Percentiles rank a stretch among this genome's conserved stretches.
phyloP scores from a whole-genome alignment of 305 asterid genomes.

The Ilex paraguariensis region DNA sequence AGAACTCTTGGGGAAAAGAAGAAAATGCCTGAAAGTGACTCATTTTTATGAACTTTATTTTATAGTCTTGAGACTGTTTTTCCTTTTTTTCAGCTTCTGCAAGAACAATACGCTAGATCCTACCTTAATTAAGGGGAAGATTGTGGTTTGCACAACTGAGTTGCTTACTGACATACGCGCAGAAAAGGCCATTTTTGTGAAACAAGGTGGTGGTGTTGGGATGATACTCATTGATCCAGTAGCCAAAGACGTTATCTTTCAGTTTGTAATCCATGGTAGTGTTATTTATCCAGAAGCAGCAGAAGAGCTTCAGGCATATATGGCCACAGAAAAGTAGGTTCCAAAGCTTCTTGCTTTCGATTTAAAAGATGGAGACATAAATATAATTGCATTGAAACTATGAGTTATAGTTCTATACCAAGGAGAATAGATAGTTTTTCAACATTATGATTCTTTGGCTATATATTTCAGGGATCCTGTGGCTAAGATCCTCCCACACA shows the following conservation, averaged over 20 bases:
- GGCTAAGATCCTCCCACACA: conserved; percentile 39
- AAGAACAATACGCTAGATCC: conserved; percentile 45
- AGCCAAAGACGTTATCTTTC: conserved; percentile 29
- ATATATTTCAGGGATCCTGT: conserved; percentile 36
- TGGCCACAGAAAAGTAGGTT: conserved; percentile 36
- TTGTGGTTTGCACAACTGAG: conserved; percentile 41
- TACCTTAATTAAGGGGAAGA: conserved; percentile 43
- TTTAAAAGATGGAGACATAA: too few relatives aligned
- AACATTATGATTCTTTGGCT: background rate
- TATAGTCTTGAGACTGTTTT: too few relatives aligned
- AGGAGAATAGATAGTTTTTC: too few relatives aligned
- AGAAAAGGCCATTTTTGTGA: conserved; percentile 24
- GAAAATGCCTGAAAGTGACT: too few relatives aligned
- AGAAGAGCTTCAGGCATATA: conserved; percentile 36
- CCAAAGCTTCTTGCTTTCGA: background rate
- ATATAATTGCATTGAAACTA: too few relatives aligned
- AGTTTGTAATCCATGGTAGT: conserved; percentile 37
- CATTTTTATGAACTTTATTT: background rate
- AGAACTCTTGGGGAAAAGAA: too few relatives aligned
- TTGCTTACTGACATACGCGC: conserved; percentile 17
- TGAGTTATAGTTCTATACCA: too few relatives aligned
- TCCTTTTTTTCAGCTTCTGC: conserved; percentile 36
- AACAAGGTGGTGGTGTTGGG: conserved; percentile 47
- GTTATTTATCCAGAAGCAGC: conserved; percentile 36
- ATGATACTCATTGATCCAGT: conserved; percentile 37